Conservation (phyloP, 345 rosid species). For the Lenwebbia sp. region DNA sequence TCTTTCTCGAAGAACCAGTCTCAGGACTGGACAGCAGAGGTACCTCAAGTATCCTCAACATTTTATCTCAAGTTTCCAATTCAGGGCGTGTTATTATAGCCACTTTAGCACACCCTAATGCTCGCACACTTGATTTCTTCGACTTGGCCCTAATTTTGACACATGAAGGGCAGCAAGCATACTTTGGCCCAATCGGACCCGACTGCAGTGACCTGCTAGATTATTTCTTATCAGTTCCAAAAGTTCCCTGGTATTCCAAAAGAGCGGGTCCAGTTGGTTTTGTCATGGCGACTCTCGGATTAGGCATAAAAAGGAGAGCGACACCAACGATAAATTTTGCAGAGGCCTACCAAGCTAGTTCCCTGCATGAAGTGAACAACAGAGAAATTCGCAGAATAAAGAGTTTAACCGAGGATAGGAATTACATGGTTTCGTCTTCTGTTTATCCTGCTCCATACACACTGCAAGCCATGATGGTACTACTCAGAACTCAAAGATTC, state of each 20-base stretch:
- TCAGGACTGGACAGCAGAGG: conserved; percentile 10
- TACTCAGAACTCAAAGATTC: conserved; percentile 21
- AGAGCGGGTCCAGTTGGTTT: conserved; percentile 15
- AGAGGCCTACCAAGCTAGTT: conserved; percentile 12
- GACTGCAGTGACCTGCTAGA: conserved; percentile 7
- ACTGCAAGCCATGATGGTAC: conserved; percentile 12
- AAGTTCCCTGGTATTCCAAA: conserved; percentile 6
- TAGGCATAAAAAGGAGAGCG: conserved; percentile 6
- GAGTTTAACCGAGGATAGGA: conserved; percentile 3
- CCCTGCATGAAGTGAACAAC: conserved; percentile 8
- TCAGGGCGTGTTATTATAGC: conserved; percentile 14
- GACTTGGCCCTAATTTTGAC: conserved; percentile 16
- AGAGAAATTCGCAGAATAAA: conserved; percentile 1
- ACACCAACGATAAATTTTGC: conserved; percentile 8
- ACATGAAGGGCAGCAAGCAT: conserved; percentile 16
- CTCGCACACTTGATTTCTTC: conserved; percentile 9
- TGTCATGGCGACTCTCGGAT: conserved; percentile 16
- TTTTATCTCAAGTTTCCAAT: conserved; percentile 10
- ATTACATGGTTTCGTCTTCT: not conserved
- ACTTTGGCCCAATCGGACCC: conserved; percentile 15
- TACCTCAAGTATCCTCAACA: conserved; percentile 5
- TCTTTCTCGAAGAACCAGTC: conserved; percentile 22
- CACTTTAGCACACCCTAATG: conserved; percentile 9
- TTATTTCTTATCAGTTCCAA: conserved; percentile 16
- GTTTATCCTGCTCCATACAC: conserved; percentile 13